Evolutionary conservation across 257 asterid species (phyloP).

Genomic region (Nicotiana noctiflora): DNA sequence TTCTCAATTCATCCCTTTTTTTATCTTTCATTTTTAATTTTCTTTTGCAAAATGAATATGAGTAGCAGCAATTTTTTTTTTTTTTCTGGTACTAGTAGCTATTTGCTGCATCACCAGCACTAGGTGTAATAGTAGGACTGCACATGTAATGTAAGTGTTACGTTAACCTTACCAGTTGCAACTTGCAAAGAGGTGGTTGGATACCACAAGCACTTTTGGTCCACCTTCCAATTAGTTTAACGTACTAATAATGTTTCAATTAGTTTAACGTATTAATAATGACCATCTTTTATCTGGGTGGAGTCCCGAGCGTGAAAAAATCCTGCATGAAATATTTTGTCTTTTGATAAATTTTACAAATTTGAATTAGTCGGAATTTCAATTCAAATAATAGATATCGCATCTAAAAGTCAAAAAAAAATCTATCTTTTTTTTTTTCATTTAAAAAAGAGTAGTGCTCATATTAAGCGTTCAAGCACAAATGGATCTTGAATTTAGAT

Average conservation of each 20-base stretch:
- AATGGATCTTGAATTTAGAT: no score
- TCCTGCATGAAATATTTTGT: no score
- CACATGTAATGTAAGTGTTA: background rate
- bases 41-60: background rate
- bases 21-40: background rate
- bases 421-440: no score
- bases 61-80: no score
- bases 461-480: no score
- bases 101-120: background rate
- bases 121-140: background rate
- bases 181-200: conserved; percentile 2
- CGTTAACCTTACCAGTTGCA: background rate
- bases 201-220: background rate
- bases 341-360: no score
- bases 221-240: conserved; percentile 2
- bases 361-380: no score
- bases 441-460: no score
- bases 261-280: background rate
- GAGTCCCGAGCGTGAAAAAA: no score
- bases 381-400: no score
- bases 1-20: background rate
- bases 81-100: background rate
- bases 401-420: no score
- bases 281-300: no score
- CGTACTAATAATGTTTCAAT: background rate